Evolutionary conservation across 2,329 filamentous ascomycete genomes (phyloP), one percentile per base, ranked within the genome.

Genomic region (Aureobasidium sp.): DNA sequence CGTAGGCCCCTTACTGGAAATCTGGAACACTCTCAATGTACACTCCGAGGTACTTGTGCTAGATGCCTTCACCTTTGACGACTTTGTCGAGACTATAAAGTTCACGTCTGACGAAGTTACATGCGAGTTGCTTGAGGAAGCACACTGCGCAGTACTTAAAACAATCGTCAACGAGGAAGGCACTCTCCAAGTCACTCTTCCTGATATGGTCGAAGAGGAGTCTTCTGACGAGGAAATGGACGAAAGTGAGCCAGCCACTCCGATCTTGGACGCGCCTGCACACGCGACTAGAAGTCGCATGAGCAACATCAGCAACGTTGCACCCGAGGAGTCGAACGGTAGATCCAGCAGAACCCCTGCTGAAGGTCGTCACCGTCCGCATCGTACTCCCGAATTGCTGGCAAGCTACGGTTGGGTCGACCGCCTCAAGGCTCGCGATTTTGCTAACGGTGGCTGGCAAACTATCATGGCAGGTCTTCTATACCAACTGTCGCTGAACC

Each of bases 1-100:
- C 3, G 84, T 97, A n/a, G 91, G 92, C 0, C 82, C 85, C 2
- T 78, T 97, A 16, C 77, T 99, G 29, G 93, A 97, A 74, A 90
- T 90, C 0, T 99, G 94, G 94, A 91, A 97, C 68, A 97, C 92
- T 0, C 81, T 99, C 37, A 99, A 97, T 69, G 93, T 99, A n/a
- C 97, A 97, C 71, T 96, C 91, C 70, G 91, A 96, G 69, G 88
- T 97, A 21, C 96, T 96, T 71, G 85, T 90, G 69, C 81, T 99
- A 30, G 94, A 99, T 73, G 97, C 93, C 0, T 99, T 99, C 71
- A 97, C 93, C 0, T 95, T 97, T 69, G 94, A 99, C 72, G 94
- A 99, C 73, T 97, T 92, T 69, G 81, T 96, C 4, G 89, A 97
- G 71, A 88, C 92, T 0, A 86, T 99, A 80, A 82, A 86, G 53